Base-by-base conservation (phyloP, 1,139 yeast genomes). In the Scheffersomyces segobiensis region DNA sequence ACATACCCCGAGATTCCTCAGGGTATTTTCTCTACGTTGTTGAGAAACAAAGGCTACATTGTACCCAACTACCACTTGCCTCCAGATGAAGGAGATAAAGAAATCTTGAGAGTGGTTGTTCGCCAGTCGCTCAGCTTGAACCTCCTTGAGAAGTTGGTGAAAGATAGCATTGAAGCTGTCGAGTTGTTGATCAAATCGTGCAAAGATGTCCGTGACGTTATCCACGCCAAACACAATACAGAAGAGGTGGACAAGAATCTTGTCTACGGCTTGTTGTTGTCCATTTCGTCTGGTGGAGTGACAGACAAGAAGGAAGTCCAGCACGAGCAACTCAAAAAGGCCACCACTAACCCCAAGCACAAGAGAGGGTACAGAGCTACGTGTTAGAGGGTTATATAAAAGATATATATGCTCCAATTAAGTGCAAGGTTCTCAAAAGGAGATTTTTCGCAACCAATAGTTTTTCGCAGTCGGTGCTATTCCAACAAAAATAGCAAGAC, bases 31-130 rank as follows among this genome's bases (percentile, higher is more conserved):
- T 87, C 97, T 0, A 80, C 88, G 20, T 72, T 92, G 70, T 79
- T 93, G 68, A 85, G 97, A 71, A 86, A 85, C 72, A 87, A 88
- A 69, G 97, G 97, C 5, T 93, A 89, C 83, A 93, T 93, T 70
- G 83, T 93, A 61, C 98, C 98, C 62, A 93, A 93, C 79, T 93
- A 93, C 74, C 93, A 89, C 61, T 82, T 93, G 66, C 96, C 97
- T 46, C 87, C 90, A 39, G 68, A 71, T 60, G 83, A 78, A 61
- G 68, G 68, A 20, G 81, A 81, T 21, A 78, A 71, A 58, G 97
- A 93, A 72, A 89, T 92, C 59, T 80, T 93, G 64, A 84, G 98
- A 70, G 93, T 93, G 24, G 98, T 93, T 42, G 93, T 91, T 55
- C 85, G 96, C 67, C 84, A 84, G 65, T 87, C 89, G 54, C 76